Conservation (phyloP, 176 grass and related monocot genomes). For the Eremochloa ophiuroides region DNA sequence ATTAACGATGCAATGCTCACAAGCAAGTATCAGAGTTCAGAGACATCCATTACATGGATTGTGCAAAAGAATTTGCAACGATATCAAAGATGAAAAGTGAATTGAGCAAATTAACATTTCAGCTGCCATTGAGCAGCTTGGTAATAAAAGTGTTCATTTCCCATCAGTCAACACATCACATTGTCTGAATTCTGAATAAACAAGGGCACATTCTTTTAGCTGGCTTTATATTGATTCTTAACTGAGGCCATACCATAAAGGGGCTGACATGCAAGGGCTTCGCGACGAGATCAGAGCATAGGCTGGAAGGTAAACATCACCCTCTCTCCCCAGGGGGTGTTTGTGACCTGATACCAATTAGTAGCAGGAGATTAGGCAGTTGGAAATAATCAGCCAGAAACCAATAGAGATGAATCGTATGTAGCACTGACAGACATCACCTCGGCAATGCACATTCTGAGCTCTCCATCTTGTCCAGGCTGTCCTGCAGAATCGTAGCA, state of each 20-base stretch:
- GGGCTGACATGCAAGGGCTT: slow-evolving; percentile 95
- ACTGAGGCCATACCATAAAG: slow-evolving; percentile 60
- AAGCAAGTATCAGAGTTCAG: neutral
- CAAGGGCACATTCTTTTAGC: neutral
- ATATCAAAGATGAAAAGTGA: neutral
- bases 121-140: no score
- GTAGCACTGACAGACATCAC: neutral
- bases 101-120: neutral
- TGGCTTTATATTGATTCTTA: neutral
- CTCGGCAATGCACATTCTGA: slow-evolving; percentile 89
- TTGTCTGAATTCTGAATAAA: neutral
- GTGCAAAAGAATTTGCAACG: neutral
- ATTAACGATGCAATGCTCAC: neutral
- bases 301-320: slow-evolving; percentile 72
- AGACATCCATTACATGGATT: neutral
- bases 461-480: slow-evolving; percentile 16
- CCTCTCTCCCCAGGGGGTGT: slow-evolving; percentile 90
- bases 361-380: neutral
- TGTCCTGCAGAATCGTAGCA: slow-evolving; percentile 56
- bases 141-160: no score
- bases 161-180: neutral
- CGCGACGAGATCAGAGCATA: slow-evolving; percentile 64
- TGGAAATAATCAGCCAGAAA: neutral
- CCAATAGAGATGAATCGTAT: neutral
- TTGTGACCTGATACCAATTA: slow-evolving; percentile 71